Conservation (phyloP, 2,329 filamentous ascomycete genomes). For the Pseudonectria foliicola region DNA sequence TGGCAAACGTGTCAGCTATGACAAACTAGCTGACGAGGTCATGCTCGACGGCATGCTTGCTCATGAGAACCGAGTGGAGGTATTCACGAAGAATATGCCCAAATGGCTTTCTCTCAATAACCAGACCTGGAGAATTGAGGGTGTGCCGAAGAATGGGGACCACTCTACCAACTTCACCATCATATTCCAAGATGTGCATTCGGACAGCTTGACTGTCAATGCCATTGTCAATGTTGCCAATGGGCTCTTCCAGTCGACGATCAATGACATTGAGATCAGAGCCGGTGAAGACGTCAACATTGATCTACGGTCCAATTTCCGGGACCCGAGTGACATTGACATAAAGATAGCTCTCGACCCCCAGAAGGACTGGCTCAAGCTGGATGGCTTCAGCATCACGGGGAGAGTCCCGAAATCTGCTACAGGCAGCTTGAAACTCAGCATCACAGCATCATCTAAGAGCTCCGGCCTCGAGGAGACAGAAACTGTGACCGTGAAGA, state of each 20-base stretch:
- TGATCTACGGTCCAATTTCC: slow-evolving; percentile 36
- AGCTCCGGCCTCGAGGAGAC: slow-evolving; percentile 29
- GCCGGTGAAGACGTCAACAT: slow-evolving; percentile 36
- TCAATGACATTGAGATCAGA: slow-evolving; percentile 33
- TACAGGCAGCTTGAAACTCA: slow-evolving; percentile 24
- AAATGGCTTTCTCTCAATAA: slow-evolving; percentile 64
- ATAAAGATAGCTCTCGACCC: slow-evolving; percentile 31
- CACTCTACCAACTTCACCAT: slow-evolving; percentile 57
- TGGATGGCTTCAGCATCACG: slow-evolving; percentile 31
- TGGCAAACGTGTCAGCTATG: slow-evolving; percentile 46
- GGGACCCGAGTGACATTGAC: slow-evolving; percentile 30
- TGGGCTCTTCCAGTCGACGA: slow-evolving; percentile 32
- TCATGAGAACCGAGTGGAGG: slow-evolving; percentile 42
- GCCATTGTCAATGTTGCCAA: slow-evolving; percentile 34
- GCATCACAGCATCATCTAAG: slow-evolving; percentile 27
- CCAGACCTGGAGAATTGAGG: slow-evolving; percentile 53
- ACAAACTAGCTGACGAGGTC: slow-evolving; percentile 43
- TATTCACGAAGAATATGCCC: slow-evolving; percentile 48
- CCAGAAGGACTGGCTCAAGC: slow-evolving; percentile 36
- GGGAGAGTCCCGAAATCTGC: slow-evolving; percentile 34
- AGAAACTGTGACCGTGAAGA: slow-evolving; percentile 29
- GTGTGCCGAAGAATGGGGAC: slow-evolving; percentile 54
- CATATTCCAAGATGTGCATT: slow-evolving; percentile 50
- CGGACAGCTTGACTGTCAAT: slow-evolving; percentile 51
- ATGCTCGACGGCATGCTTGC: slow-evolving; percentile 51